These are phyloP conservation scores for Fusarium tricinctum DNA, from an alignment of 2,329 filamentous ascomycete species.

Conservation along the genomic window DNA sequence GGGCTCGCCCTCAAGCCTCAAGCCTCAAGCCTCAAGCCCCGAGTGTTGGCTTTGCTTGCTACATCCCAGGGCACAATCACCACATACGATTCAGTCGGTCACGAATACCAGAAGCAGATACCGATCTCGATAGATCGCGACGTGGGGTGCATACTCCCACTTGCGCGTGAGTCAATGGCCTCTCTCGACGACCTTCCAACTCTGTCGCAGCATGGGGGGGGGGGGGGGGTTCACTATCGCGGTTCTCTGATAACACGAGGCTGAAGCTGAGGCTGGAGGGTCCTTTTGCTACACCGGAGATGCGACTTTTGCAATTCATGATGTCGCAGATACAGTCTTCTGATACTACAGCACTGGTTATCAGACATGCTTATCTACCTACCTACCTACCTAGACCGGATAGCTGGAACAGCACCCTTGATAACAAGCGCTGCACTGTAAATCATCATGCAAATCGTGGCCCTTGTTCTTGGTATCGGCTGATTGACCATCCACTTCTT, in stretches of 20 bases:
- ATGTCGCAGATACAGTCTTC: conserved; percentile 5
- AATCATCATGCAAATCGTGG: conserved; percentile 29
- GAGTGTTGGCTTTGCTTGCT: conserved; percentile 5
- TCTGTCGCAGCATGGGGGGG: conserved; percentile 20
- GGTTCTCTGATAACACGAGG: conserved; percentile 19
- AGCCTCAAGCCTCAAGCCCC: not conserved
- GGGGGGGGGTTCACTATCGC: conserved; percentile 19
- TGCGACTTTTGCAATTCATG: conserved; percentile 4
- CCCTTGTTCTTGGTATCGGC: conserved; percentile 18
- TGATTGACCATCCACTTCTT: conserved; percentile 18
- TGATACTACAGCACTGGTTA: not conserved
- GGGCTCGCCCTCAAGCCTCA: not conserved
- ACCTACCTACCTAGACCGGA: conserved; percentile 27
- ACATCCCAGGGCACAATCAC: conserved; percentile 12
- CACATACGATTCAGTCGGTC: conserved; percentile 21
- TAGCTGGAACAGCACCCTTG: conserved; percentile 30
- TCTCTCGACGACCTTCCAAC: not conserved
- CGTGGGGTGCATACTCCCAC: conserved; percentile 38
- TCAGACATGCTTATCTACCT: conserved; percentile 15
- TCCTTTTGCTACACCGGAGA: conserved; percentile 9
- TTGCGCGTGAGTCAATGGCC: not conserved
- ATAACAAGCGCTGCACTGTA: conserved; percentile 33
- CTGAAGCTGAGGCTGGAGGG: conserved; percentile 21
- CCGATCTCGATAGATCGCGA: conserved; percentile 20
- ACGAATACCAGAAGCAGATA: conserved; percentile 29